Base-by-base conservation (phyloP, 768 basidiomycete species). In the Sporobolomyces phaffii region DNA sequence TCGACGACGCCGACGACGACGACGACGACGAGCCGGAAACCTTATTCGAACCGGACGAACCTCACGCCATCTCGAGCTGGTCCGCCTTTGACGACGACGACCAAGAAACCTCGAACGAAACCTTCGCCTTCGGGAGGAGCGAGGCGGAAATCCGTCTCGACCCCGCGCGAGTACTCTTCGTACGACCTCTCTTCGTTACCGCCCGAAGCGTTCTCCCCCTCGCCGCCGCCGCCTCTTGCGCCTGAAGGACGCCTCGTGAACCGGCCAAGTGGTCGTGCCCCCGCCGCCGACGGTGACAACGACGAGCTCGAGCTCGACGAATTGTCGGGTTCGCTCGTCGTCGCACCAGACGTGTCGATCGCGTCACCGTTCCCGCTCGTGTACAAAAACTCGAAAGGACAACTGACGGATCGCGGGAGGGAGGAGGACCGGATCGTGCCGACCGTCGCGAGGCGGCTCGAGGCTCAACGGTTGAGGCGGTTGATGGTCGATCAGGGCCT, bases 341-440 rank as follows among this genome's bases (percentile, higher is more conserved):
- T 43, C 26, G 24, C 31, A 2, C 5, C 31, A 13, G 14, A n/a
- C 14, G 11, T 7, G 9, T 59, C 40, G 41, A 9, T 10, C n/a
- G 31, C 43, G 13, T 31, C 47, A 3, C 34, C 45, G 7, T 44
- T 44, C 6, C 65, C 65, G 34, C 34, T 60, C 18, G 47, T 66
- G 17, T 66, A 54, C 38, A 58, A 57, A 11, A 67, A 60, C 14
- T 40, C 33, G 10, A 49, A 50, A n/a, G 65, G 65, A 20, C 60
- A 67, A 22, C 26, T 67, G 3, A 44, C n/a, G 40, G 5, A 50
- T 9, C 14, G 11, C 1, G 40, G 48, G 8, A 20, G 53, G 9
- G 60, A 47, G 2, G 59, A 61, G 20, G 60, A 67, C 45, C 22
- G 38, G 24, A 51, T 67, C 38, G 29, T 67, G 2, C 65, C 65